A percentile compares a stretch with the other conserved stretches of the same genome.
phyloP scores from a whole-genome alignment of 805 yeast genomes.

The Candida railenensis region DNA sequence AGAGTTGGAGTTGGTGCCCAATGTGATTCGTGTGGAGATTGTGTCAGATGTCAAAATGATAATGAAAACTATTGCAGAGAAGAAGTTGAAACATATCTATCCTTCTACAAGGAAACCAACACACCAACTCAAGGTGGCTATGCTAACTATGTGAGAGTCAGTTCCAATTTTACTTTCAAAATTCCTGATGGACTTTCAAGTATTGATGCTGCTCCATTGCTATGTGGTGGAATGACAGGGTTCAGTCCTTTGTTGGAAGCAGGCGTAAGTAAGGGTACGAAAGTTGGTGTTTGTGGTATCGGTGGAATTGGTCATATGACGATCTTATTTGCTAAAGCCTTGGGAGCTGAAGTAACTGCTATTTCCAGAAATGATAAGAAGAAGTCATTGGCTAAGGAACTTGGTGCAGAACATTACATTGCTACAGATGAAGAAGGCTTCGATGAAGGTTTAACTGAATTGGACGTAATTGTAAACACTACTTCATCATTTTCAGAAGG shows the following conservation, averaged over 20 bases:
- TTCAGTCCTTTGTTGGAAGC: conserved; percentile 57
- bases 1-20: too few species aligned
- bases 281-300: conserved; percentile 53
- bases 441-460: conserved; percentile 34
- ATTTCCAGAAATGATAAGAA: conserved; percentile 52
- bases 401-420: conserved; percentile 51
- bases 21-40: too few species aligned
- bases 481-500: conserved; percentile 30
- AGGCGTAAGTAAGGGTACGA: conserved; percentile 42
- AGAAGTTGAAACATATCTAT: too few species aligned
- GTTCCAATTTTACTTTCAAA: conserved; percentile 59
- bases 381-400: conserved; percentile 44
- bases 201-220: conserved; percentile 67
- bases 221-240: too few species aligned
- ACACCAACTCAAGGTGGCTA: too few species aligned
- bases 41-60: too few species aligned
- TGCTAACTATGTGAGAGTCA: too few species aligned
- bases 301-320: conserved; percentile 62
- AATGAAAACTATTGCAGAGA: too few species aligned
- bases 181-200: conserved; percentile 50
- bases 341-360: conserved; percentile 60
- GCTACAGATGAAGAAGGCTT: conserved; percentile 51
- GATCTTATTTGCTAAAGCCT: conserved; percentile 53
- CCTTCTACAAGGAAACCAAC: too few species aligned
- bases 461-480: conserved; percentile 50